Conservation (phyloP, 768 basidiomycete genomes). For the Amanita pallidorosea region DNA sequence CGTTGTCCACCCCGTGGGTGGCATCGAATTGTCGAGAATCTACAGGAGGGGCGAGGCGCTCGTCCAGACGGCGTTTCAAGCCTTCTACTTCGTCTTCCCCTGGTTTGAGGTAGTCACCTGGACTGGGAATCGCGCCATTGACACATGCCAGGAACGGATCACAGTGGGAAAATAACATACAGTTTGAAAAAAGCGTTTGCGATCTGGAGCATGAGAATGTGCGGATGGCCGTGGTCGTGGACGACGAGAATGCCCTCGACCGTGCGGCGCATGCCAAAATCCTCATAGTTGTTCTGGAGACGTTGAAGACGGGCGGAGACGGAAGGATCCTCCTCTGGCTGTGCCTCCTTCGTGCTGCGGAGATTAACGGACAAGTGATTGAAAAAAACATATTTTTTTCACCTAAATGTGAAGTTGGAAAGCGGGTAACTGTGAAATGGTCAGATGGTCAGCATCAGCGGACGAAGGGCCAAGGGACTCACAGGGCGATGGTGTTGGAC, state of each 20-base stretch:
- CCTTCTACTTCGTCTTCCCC: conserved; percentile 91
- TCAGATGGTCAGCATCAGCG: neutral
- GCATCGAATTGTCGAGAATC: conserved; percentile 65
- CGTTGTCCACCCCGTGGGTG: conserved; percentile 69
- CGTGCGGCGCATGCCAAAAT: conserved; percentile 92
- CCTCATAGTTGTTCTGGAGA: conserved; percentile 92
- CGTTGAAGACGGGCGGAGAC: conserved; percentile 91
- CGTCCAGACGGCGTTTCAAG: conserved; percentile 80
- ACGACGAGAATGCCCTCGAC: conserved; percentile 87
- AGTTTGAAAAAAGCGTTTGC: conserved; percentile 99
- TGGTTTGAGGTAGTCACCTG: conserved; percentile 97
- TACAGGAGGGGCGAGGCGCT: conserved; percentile 73
- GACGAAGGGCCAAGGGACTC: conserved; percentile 10
- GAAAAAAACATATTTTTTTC: neutral
- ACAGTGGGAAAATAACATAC: conserved; percentile 32
- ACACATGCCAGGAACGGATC: conserved; percentile 4
- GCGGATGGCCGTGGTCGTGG: conserved; percentile 95
- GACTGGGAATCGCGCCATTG: conserved; percentile 33
- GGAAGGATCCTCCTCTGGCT: conserved; percentile 95
- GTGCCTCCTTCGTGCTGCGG: conserved; percentile 79
- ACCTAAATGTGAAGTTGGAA: conserved; percentile 92
- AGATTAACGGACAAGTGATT: neutral
- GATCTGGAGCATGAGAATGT: conserved; percentile 96
- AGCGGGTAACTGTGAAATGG: conserved; percentile 54
- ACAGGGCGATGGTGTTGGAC: conserved; percentile 46